Evolutionary conservation across 2,329 filamentous ascomycete species (phyloP), one percentile per base, ranked within the genome.

Genomic region (Colletotrichum endophyticum): DNA sequence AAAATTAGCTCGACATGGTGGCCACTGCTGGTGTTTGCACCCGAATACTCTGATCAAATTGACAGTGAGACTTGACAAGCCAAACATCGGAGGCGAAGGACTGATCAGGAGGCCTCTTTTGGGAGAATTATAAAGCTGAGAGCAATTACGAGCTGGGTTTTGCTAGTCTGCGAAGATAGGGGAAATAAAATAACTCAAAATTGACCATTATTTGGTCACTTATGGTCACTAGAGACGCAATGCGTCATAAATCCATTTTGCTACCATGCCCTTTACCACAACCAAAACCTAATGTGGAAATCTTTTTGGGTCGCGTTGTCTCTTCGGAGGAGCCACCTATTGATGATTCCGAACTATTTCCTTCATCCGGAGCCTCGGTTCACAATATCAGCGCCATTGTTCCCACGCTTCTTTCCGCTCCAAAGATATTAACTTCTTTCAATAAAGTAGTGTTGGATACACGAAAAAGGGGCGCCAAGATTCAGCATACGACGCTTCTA

Each of bases 371-470:
- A 39, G 19, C 1, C 36, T 11, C 8, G 4, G 34, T 36, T 36
- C 34, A 7, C 15, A 36, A 36, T 16, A 8, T 8, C 34, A 36
- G 34, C 6, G 34, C 13, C 6, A 36, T 36, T 36, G 13, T 16
- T 36, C 13, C 13, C 13, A 16, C 34, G 34, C 15, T 36, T 5
- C 34, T 4, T 36, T 13, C 34, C 13, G 34, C 34, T 0, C 34
- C 0, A 7, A 36, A 36, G 13, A 36, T 36, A 0, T 36, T 4
- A 16, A 36, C 3, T 36, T 36, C 13, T 0, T 36, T 36, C 0
- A 36, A 9, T 19, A 19, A 39, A 39, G 16, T 39, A 19, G 36
- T 39, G 36, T 39, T 39, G 4, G 16, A 39, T 39, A 19, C 8
- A 19, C 16, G 36, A 39, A 19, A 39, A 39, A 19, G 16, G 36